phyloP scores from a whole-genome alignment of 345 rosid species.

The Salix koriyanagi region DNA sequence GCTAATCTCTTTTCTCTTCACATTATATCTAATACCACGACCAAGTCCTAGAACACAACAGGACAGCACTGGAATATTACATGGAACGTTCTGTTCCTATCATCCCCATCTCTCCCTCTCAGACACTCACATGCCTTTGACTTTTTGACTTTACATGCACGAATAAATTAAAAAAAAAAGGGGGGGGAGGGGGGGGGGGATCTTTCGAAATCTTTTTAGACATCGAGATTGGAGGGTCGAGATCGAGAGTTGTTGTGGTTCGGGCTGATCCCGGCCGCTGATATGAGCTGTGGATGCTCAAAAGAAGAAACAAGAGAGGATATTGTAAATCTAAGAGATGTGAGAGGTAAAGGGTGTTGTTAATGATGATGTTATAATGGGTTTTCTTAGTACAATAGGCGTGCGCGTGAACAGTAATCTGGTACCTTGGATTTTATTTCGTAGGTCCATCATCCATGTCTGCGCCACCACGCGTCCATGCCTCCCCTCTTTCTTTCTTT shows the following conservation, averaged over 20 bases:
- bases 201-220: conserved; percentile 6
- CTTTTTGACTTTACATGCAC: neutral
- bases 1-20: no score
- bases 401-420: conserved; percentile 35
- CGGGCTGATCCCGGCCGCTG: neutral
- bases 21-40: no score
- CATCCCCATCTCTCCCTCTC: neutral
- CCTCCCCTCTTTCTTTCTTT: neutral
- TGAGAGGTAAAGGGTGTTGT: conserved; percentile 18
- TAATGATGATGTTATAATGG: conserved; percentile 35
- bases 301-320: neutral
- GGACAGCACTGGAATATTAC: no score
- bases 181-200: conserved; percentile 8
- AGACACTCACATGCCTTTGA: conserved; percentile 3
- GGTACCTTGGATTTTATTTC: conserved; percentile 13
- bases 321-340: conserved; percentile 15
- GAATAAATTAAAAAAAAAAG: neutral
- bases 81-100: no score
- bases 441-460: conserved; percentile 18
- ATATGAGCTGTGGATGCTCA: neutral
- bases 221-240: conserved; percentile 3
- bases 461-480: conserved; percentile 11
- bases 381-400: conserved; percentile 23
- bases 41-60: no score
- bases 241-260: neutral